Base-by-base conservation (phyloP, 768 basidiomycete genomes). In the Mycena haematopus region DNA sequence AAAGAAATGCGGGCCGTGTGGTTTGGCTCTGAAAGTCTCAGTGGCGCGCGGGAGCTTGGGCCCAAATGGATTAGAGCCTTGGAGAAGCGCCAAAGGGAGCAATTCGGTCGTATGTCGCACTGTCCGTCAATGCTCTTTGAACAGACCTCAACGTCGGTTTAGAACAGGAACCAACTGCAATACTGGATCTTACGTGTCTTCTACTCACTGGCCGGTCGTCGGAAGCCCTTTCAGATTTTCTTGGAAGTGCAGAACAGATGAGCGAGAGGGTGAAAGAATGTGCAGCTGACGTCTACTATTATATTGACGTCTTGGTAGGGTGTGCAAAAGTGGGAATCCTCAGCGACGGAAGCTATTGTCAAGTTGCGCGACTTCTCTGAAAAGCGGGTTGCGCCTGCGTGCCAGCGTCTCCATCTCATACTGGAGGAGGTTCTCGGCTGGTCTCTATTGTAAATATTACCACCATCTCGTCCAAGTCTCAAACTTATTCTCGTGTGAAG, bases 291-390 rank as follows among this genome's bases (percentile, higher is more conserved):
- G 31, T 52, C 10, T 51, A 52, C 29, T n/a, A n/a, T n/a, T n/a
- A 25, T 68, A n/a, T 69, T 75, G 58, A 76, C 44, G 46, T 65
- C 38, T 35, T 71, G 63, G 52, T 65, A 94, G 92, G 86, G 87
- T 50, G 80, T 94, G 58, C 87, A 88, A 71, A 92, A 92, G 72
- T 95, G 92, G 92, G 92, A 94, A 71, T 79, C 84, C 1, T 86
- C 86, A 5, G 83, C 93, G 67, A 79, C 80, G 11, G 90, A 93
- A 63, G 85, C 90, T 17, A 74, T 95, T 53, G 78, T 82, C 33
- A 91, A 86, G 71, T 76, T 93, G 58, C 89, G 91, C 55, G 90
- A 94, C 72, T 86, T 82, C 69, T 81, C 89, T 21, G 89, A 90
- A 69, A 84, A 88, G 65, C 84, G 86, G 52, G 75, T 92, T 31